phyloP scores from a whole-genome alignment of 2,329 filamentous ascomycete genomes.

The Aspergillus nomiae region DNA sequence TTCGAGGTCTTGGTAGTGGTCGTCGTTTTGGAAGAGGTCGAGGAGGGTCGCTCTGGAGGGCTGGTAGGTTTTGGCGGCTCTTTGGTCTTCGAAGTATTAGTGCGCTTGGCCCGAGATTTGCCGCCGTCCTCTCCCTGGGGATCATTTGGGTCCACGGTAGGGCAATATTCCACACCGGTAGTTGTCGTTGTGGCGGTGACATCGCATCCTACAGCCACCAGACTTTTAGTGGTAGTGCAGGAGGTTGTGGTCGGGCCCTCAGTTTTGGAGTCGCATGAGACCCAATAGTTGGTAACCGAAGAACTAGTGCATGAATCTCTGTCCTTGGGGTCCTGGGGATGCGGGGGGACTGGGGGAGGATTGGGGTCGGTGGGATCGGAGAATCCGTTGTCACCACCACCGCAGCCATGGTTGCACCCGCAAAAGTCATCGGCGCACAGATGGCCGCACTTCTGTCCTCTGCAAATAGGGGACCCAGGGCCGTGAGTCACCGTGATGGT shows the following conservation, averaged over 20 bases:
- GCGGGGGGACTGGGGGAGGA: background rate
- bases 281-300: background rate
- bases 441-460: background rate
- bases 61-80: background rate
- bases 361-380: background rate
- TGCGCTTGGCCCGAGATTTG: background rate
- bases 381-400: background rate
- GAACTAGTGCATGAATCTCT: background rate
- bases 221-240: background rate
- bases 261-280: background rate
- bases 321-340: background rate
- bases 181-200: background rate
- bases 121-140: background rate
- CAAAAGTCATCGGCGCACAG: background rate
- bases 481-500: background rate
- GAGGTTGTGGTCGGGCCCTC: background rate
- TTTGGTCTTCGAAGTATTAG: background rate
- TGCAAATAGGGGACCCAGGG: background rate
- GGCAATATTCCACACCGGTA: background rate
- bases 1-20: conserved; percentile 3
- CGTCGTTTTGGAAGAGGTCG: conserved; percentile 2
- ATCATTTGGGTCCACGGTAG: background rate
- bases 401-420: background rate
- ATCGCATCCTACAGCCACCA: background rate
- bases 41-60: background rate